Evolutionary conservation across 2,329 filamentous ascomycete species (phyloP).

Genomic region (Thyridium curvatum): DNA sequence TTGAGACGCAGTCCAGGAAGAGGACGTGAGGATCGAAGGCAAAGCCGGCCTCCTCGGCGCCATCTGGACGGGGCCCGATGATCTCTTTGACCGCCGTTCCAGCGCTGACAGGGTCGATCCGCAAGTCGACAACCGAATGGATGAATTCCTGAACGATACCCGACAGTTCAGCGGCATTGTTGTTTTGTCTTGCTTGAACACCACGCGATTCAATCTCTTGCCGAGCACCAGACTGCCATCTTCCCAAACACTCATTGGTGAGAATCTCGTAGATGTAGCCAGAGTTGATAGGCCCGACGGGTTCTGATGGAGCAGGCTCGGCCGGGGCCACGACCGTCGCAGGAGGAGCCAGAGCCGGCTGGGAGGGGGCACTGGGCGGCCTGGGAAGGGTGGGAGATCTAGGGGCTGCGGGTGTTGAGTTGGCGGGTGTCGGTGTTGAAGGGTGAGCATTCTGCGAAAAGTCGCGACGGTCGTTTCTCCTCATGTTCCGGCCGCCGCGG

Average conservation of each 20-base stretch:
- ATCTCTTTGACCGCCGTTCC: conserved; percentile 71
- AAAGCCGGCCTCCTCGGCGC: conserved; percentile 41
- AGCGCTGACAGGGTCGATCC: conserved; percentile 61
- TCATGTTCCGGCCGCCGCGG: conserved; percentile 37
- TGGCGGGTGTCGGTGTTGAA: conserved; percentile 8
- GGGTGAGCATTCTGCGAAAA: conserved; percentile 31
- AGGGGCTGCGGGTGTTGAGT: conserved; percentile 12
- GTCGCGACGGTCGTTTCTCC: conserved; percentile 45
- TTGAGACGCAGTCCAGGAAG: conserved; percentile 78
- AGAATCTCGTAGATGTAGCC: conserved; percentile 70
- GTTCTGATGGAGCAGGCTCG: conserved; percentile 7
- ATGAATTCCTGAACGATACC: conserved; percentile 81
- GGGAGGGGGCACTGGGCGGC: conserved; percentile 30
- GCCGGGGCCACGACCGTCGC: too few species aligned
- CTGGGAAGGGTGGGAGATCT: conserved; percentile 24
- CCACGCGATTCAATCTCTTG: conserved; percentile 62
- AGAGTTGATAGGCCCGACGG: conserved; percentile 15
- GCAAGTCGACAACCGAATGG: conserved; percentile 63
- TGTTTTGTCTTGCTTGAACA: conserved; percentile 55
- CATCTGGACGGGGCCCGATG: conserved; percentile 48
- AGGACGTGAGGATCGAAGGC: conserved; percentile 59
- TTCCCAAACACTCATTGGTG: conserved; percentile 59
- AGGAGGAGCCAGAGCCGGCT: conserved; percentile 12
- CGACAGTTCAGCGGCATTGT: conserved; percentile 63
- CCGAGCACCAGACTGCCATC: conserved; percentile 64